phyloP scores from a whole-genome alignment of 768 basidiomycete genomes.

The Mycena venus region DNA sequence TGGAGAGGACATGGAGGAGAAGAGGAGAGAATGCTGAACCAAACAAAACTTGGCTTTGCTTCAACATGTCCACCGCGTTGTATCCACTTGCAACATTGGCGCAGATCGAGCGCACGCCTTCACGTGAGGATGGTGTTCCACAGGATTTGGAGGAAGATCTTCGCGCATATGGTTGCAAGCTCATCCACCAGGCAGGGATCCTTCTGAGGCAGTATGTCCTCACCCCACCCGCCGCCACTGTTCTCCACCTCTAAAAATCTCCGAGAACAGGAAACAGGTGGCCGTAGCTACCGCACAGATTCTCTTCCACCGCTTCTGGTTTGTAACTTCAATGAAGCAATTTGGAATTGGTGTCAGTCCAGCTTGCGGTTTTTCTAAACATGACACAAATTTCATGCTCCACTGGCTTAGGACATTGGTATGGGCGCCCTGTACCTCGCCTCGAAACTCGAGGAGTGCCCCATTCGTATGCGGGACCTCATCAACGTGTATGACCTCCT shows the following conservation, averaged over 20 bases:
- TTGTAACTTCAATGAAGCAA: constrained; percentile 92
- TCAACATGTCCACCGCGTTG: constrained; percentile 63
- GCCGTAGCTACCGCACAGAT: constrained; percentile 98
- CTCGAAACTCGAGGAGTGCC: constrained; percentile 94
- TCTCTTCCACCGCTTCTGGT: constrained; percentile 97
- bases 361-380: constrained; percentile 16
- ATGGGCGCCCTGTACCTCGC: constrained; percentile 92
- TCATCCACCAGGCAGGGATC: constrained; percentile 95
- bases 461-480: constrained; percentile 92
- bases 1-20: not conserved
- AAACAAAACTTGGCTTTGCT: not conserved
- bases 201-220: constrained; percentile 85
- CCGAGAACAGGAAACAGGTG: constrained; percentile 84
- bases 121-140: constrained; percentile 85
- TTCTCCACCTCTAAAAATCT: constrained; percentile 17
- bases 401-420: constrained; percentile 74
- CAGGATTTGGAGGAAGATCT: constrained; percentile 88
- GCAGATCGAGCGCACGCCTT: constrained; percentile 87
- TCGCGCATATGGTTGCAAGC: constrained; percentile 90
- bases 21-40: not conserved
- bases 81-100: constrained; percentile 87
- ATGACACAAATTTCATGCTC: not conserved
- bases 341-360: constrained; percentile 86
- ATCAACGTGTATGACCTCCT: constrained; percentile 95
- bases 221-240: not conserved